Conservation (phyloP, 345 rosid species). For the Crucihimalaya himalaica region DNA sequence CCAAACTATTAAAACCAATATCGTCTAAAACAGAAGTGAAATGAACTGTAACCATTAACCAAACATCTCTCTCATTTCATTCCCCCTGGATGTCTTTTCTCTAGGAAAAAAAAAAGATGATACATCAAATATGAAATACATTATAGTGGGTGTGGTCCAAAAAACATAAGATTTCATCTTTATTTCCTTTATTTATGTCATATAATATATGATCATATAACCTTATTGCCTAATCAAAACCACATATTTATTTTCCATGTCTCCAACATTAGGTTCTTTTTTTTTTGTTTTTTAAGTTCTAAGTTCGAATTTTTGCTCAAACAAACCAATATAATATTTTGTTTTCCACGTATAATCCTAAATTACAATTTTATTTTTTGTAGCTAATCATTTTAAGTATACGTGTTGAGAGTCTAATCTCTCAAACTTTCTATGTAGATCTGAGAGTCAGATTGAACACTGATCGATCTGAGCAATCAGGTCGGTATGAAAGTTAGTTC, state of each 20-base stretch:
- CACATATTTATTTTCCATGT: constrained; percentile 26
- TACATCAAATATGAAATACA: constrained; percentile 31
- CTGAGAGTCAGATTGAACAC: background rate
- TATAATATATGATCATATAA: constrained; percentile 24
- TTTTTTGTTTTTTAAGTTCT: background rate
- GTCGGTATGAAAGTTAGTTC: too few species aligned
- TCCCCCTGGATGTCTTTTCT: constrained; percentile 32
- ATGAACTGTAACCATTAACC: constrained; percentile 19
- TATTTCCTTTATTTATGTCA: constrained; percentile 13
- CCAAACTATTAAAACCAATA: constrained; percentile 15
- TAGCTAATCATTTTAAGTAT: background rate
- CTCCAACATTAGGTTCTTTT: constrained; percentile 17
- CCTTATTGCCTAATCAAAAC: constrained; percentile 24
- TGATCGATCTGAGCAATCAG: background rate
- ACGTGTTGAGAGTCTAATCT: background rate
- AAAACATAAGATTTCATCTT: constrained; percentile 26
- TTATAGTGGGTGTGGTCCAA: constrained; percentile 32
- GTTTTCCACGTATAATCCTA: background rate
- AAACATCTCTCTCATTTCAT: constrained; percentile 35
- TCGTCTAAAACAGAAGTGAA: background rate
- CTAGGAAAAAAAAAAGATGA: constrained; percentile 2
- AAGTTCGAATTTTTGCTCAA: background rate
- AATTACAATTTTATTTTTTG: background rate
- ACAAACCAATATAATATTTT: background rate
- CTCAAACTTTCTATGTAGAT: background rate